A percentile compares a stretch with the other conserved stretches of the same genome.
Conservation (phyloP, 2,329 filamentous ascomycete genomes). For the Fragosphaeria purpurea region DNA sequence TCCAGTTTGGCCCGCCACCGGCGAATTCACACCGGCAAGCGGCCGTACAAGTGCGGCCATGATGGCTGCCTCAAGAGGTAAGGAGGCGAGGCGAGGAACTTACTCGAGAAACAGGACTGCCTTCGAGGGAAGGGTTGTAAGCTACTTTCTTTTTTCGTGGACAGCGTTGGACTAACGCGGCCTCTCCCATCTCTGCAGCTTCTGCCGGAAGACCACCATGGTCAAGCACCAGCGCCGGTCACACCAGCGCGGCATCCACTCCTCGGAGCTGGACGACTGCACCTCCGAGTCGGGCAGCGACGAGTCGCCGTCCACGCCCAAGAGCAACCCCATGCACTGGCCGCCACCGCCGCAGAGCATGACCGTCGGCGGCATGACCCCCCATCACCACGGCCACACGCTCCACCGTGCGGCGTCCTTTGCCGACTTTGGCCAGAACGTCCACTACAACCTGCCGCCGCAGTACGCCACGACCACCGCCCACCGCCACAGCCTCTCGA, state of each 20-base stretch:
- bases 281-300: constrained; percentile 48
- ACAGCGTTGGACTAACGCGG: too few species aligned
- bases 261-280: constrained; percentile 45
- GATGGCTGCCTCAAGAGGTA: constrained; percentile 54
- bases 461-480: constrained; percentile 29
- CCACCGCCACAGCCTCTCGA: constrained; percentile 38
- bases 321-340: constrained; percentile 43
- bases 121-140: too few species aligned
- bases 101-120: too few species aligned
- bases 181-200: constrained; percentile 31
- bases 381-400: constrained; percentile 20
- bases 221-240: constrained; percentile 56
- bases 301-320: constrained; percentile 50
- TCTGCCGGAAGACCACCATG: constrained; percentile 64
- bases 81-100: constrained; percentile 5
- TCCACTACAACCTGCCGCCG: constrained; percentile 31
- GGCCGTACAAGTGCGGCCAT: constrained; percentile 54
- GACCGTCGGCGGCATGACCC: constrained; percentile 23
- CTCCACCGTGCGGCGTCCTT: constrained; percentile 46
- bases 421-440: constrained; percentile 42
- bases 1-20: constrained; percentile 56
- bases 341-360: constrained; percentile 27
- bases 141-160: too few species aligned
- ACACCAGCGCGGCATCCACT: constrained; percentile 48
- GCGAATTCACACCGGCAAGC: constrained; percentile 56